These are phyloP conservation scores for Monosporascus sp. DNA, from an alignment of 2,329 filamentous ascomycete species.

Conservation along the genomic window DNA sequence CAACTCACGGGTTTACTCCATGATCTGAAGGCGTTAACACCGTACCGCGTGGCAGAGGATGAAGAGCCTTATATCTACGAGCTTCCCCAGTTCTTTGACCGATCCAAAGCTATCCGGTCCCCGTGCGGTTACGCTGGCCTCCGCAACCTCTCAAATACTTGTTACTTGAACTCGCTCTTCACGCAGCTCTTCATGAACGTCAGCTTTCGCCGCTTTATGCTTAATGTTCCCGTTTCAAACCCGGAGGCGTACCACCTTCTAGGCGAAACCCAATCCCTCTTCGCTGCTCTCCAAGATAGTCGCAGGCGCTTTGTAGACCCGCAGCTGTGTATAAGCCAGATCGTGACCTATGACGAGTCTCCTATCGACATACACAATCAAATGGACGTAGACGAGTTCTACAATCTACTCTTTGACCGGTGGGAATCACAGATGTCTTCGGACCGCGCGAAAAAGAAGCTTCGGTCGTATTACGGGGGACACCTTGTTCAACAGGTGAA, in stretches of 20 bases:
- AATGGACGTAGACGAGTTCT: slow-evolving; percentile 99
- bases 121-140: slow-evolving; percentile 81
- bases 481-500: slow-evolving; percentile 92
- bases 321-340: slow-evolving; percentile 62
- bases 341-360: slow-evolving; percentile 77
- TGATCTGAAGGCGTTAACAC: slow-evolving; percentile 44
- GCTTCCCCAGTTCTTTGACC: slow-evolving; percentile 57
- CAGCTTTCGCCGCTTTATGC: slow-evolving; percentile 78
- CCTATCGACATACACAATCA: slow-evolving; percentile 83
- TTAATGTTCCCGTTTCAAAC: slow-evolving; percentile 56
- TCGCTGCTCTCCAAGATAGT: slow-evolving; percentile 80
- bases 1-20: slow-evolving; percentile 49
- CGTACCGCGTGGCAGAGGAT: slow-evolving; percentile 40
- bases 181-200: slow-evolving; percentile 96
- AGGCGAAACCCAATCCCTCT: slow-evolving; percentile 72
- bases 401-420: slow-evolving; percentile 85
- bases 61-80: slow-evolving; percentile 55
- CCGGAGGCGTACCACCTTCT: slow-evolving; percentile 61
- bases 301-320: slow-evolving; percentile 71
- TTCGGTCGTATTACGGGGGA: slow-evolving; percentile 85
- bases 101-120: slow-evolving; percentile 63
- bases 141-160: slow-evolving; percentile 91
- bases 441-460: slow-evolving; percentile 61
- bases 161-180: slow-evolving; percentile 91
- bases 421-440: slow-evolving; percentile 77